Base-by-base conservation (phyloP, 1,139 yeast species). In the Sugiyamaella pinicola region DNA sequence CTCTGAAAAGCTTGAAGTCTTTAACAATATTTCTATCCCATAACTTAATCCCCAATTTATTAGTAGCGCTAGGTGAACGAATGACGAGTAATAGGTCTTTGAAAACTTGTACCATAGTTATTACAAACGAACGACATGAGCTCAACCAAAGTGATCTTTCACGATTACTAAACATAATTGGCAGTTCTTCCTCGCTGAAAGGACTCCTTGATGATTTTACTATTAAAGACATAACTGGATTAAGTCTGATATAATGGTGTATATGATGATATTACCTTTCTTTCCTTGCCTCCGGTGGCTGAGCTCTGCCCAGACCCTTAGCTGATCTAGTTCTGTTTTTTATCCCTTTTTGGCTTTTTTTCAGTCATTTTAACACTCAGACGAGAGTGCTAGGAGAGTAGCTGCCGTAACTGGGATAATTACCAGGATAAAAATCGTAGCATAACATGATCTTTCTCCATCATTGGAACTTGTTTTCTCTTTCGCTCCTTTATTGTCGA, bases 41-140 rank as follows among this genome's bases (percentile, higher is more conserved):
- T 21, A 28, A 38, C 19, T 17, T 46, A 7, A n/a, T 46, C 12
- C 38, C 49, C 28, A 46, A 35, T 35, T 41, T 46, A 22, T 19
- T 46, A 6, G 44, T 46, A 8, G 49, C 43, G 9, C 37, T 46
- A 15, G 35, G 49, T 3, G 49, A 46, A 21, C 24, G 49, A 17
- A 10, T 37, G 13, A 17, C 29, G 18, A 46, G 10, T 13, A 35
- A 28, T 21, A 26, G 37, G 10, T 10, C 34, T 9, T 28, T 46
- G 21, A 37, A 37, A 9, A n/a, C 18, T 5, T 46, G 43, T 22
- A 35, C 28, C 18, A 38, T 46, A 24, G 35, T 46, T 24, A n/a
- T 38, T 12, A 46, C 43, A 4, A 38, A 19, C n/a, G 15, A 17
- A 29, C 22, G 15, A 2, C 24, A 40, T 29, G 18, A 19, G 4